These are phyloP conservation scores for Teratosphaeria zuluensis DNA, from an alignment of 2,329 filamentous ascomycete genomes.

Conservation along the genomic window DNA sequence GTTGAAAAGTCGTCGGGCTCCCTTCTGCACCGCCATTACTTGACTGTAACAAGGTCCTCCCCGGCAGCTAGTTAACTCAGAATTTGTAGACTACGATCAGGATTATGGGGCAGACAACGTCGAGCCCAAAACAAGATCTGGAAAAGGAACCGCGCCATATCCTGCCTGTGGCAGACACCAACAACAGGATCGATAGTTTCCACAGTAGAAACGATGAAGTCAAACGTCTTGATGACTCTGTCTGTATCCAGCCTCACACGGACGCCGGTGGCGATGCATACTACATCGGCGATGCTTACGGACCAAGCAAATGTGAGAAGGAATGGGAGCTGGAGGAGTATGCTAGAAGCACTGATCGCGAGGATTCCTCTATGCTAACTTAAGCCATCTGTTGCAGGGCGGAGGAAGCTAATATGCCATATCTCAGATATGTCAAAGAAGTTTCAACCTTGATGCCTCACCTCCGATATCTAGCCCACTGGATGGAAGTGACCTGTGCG, in stretches of 20 bases:
- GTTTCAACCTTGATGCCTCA: slow-evolving; percentile 10
- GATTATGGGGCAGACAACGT: background rate
- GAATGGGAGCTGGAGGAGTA: slow-evolving; percentile 10
- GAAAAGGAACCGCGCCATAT: background rate
- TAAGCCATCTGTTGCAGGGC: background rate
- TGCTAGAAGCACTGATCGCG: background rate
- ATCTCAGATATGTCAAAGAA: slow-evolving; percentile 12
- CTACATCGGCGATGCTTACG: slow-evolving; percentile 16
- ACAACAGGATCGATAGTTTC: background rate
- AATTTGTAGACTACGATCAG: background rate
- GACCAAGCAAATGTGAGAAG: slow-evolving; percentile 3
- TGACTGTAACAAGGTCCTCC: background rate
- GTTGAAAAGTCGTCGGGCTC: background rate
- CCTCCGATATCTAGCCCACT: slow-evolving; percentile 14
- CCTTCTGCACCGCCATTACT: background rate
- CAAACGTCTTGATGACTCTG: slow-evolving; percentile 1
- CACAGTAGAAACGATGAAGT: background rate
- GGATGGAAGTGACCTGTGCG: slow-evolving; percentile 17
- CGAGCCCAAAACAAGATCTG: background rate
- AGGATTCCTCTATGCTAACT: background rate
- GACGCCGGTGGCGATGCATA: slow-evolving; percentile 14
- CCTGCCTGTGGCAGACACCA: background rate
- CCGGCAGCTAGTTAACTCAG: background rate
- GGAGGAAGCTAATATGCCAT: slow-evolving; percentile 9
- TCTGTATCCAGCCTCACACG: slow-evolving; percentile 14